Evolutionary conservation across 805 yeast genomes (phyloP), one percentile per base, ranked within the genome.

Genomic region (Suhomyces sp.): DNA sequence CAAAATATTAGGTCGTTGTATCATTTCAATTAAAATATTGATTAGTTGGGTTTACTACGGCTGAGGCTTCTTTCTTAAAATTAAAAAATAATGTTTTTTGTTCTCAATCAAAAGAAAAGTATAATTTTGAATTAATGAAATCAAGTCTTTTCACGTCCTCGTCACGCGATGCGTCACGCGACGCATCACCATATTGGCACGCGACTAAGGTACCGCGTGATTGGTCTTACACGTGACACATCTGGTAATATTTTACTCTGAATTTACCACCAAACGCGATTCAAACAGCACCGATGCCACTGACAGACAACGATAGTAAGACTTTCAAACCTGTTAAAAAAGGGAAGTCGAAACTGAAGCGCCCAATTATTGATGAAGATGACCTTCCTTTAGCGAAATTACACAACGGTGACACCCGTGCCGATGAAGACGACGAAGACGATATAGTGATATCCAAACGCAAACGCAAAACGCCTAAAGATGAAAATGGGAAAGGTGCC

Each of bases 311-410:
- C 44, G 53, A 53, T 21, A 40, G 21, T 37, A 19, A 6, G 15
- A 4, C n/a, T 37, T 37, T 22, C 22, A 37, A 19, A 19, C 41
- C 20, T 37, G 41, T 37, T 19, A 37, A 17, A 7, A 17, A 17
- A 6, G 13, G 21, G 22, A 37, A 19, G 21, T 9, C 22, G 13
- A 19, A 17, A n/a, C 41, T 9, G 21, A 37, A 37, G 41, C 41
- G 13, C 17, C 9, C 25, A 20, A 53, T 43, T 9, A 43, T 41
- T 6, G 55, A 51, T 12, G 63, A 60, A 29, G 60, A 59, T 13
- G 62, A 60, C 13, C 45, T 49, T 20, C 64, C 64, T 4, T 51
- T 63, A 43, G 55, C 65, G 9, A 50, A 45, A 22, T 27, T 47
- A 46, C 47, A 12, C 10, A 44, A 15, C 21, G 44, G 35, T 17